Evolutionary conservation across 139 green algal genomes (phyloP).

Genomic region (Chlamydomonas sphaeroides): DNA sequence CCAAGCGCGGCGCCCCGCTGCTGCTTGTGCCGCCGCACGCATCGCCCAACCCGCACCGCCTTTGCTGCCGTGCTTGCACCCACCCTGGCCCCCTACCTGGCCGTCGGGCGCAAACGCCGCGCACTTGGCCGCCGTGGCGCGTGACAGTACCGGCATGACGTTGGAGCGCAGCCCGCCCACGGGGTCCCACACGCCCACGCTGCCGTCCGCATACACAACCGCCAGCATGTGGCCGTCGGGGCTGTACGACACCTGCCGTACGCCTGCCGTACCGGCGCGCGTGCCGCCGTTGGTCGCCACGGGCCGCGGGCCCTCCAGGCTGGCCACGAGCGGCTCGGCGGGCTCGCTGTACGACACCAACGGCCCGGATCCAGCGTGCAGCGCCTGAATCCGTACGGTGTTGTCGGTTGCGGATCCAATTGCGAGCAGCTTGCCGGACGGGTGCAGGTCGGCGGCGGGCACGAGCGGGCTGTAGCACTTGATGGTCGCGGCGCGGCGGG

Average conservation of each 20-base stretch:
- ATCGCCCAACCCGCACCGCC: no score
- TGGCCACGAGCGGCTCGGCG: neutral
- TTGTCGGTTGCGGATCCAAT: slow-evolving; percentile 15
- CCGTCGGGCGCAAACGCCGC: slow-evolving; percentile 23
- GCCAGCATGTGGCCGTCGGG: slow-evolving; percentile 35
- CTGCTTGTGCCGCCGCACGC: no score
- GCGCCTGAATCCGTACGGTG: neutral
- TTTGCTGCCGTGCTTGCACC: no score
- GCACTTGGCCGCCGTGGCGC: neutral
- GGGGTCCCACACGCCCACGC: slow-evolving; percentile 18
- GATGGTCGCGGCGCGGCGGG: neutral
- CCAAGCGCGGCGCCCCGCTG: no score
- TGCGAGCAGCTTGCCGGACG: neutral
- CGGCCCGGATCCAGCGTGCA: neutral
- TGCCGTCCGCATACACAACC: slow-evolving; percentile 24
- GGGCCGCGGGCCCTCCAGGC: no score
- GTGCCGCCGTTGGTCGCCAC: no score
- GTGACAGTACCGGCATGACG: slow-evolving; percentile 6
- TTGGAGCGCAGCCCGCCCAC: neutral
- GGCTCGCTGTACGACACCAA: slow-evolving; percentile 6
- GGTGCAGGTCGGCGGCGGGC: slow-evolving; percentile 11
- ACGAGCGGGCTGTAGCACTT: slow-evolving; percentile 6
- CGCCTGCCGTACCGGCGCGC: neutral
- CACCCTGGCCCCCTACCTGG: slow-evolving; percentile 1
- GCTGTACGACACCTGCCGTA: slow-evolving; percentile 35